Conservation (phyloP, 768 basidiomycete species). For the Pleurotus djamor region DNA sequence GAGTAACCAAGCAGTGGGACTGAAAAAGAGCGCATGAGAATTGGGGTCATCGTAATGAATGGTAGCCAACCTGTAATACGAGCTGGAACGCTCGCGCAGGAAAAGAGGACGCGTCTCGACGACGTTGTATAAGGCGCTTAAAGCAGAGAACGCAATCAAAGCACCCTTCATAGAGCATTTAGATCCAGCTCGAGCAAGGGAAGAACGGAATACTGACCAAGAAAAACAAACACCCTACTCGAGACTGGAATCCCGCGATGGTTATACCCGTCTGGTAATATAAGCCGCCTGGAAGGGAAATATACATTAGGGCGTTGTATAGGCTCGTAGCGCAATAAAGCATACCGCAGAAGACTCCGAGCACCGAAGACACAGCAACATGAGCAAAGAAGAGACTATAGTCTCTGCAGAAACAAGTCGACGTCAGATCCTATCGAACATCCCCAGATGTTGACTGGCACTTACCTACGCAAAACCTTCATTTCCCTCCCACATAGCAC, state of each 20-base stretch:
- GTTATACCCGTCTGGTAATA: conserved; percentile 79
- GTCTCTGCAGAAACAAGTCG: conserved; percentile 56
- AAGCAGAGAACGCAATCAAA: conserved; percentile 85
- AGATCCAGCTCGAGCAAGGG: not conserved
- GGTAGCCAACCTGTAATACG: conserved; percentile 71
- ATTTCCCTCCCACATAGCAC: conserved; percentile 82
- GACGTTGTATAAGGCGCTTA: conserved; percentile 89
- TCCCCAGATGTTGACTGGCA: not conserved
- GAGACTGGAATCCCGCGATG: conserved; percentile 92
- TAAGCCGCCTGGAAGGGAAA: conserved; percentile 60
- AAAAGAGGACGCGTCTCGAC: conserved; percentile 84
- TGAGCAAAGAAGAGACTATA: conserved; percentile 84
- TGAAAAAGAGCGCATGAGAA: conserved; percentile 20
- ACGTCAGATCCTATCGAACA: not conserved
- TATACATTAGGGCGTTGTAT: too few species aligned
- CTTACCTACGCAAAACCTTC: conserved; percentile 72
- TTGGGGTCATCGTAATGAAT: not conserved
- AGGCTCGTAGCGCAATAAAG: not conserved
- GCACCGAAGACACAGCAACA: conserved; percentile 58
- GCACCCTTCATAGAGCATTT: conserved; percentile 56
- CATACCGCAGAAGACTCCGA: conserved; percentile 87
- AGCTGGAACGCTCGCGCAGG: conserved; percentile 82
- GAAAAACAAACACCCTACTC: conserved; percentile 96
- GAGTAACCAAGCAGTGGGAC: conserved; percentile 90
- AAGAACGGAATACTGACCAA: conserved; percentile 43